Evolutionary conservation across 345 rosid genomes (phyloP), one percentile per base, ranked within the genome.

Genomic region (Brassica incana): DNA sequence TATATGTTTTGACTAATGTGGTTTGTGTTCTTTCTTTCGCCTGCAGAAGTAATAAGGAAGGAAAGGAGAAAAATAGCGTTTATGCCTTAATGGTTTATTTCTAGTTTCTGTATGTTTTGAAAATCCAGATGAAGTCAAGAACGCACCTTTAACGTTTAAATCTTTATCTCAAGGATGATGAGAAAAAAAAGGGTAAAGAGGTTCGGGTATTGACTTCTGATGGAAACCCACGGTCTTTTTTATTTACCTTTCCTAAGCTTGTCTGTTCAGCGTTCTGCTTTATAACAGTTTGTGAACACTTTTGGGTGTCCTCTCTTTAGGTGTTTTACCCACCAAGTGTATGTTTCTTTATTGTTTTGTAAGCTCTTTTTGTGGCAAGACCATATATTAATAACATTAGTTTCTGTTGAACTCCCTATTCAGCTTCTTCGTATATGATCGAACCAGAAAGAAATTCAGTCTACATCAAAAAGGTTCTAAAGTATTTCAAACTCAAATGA

Each of bases 181-280:
- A 70, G 65, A 48, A 80, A 14, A 81, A 45, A 67, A 68, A 73
- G 66, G 73, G 80, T 76, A 66, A 76, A 71, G 83, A 80, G 94
- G 94, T 90, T 91, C 91, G 97, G 97, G 94, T 65, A 88, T 90
- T 91, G 97, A 91, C 92, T 91, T 88, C 67, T 77, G 81, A 65
- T 81, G 81, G 84, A 77, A 61, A 10, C 66, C 15, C 74, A 72
- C 67, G 63, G 74, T 69, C 52, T 30, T n/a, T 38, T 40, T 45
- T 14, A 38, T 15, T 54, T 50, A 50, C 16, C 52, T 16, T 78
- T 60, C 16, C 71, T 1, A 2, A 6, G 8, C 20, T 30, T 59
- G 33, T 71, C 38, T 65, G 5, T 40, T 64, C 2, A 33, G 65
- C 63, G 62, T 59, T 68, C 33, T 36, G 73, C 63, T 4, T 79